Percentiles rank a stretch among this genome's conserved stretches.
Evolutionary conservation across 306 rosid species (phyloP).

Genomic region (Sesbania bispinosa): DNA sequence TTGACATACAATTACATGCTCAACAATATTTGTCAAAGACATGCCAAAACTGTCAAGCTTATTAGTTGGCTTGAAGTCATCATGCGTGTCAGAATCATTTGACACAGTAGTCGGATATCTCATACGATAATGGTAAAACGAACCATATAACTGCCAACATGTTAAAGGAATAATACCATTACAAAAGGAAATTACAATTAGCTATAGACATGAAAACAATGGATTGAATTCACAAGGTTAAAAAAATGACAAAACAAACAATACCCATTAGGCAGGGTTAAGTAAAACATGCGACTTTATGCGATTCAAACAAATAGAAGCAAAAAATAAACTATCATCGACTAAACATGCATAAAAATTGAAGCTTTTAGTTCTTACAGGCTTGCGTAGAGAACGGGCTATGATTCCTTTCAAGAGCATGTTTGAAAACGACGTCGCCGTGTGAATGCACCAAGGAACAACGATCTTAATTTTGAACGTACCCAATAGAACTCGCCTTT

Average conservation of each 20-base stretch:
- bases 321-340: background rate
- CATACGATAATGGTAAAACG: slow-evolving; percentile 27
- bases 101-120: slow-evolving; percentile 42
- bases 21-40: slow-evolving; percentile 57
- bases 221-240: background rate
- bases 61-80: slow-evolving; percentile 65
- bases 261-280: background rate
- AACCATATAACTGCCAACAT: slow-evolving; percentile 38
- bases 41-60: slow-evolving; percentile 41
- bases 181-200: background rate
- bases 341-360: background rate
- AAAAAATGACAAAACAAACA: background rate
- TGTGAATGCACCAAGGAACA: background rate
- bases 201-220: too few relatives aligned
- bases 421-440: slow-evolving; percentile 5
- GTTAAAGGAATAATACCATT: background rate
- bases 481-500: background rate
- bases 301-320: background rate
- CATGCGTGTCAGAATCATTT: slow-evolving; percentile 60
- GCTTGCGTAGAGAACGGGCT: background rate
- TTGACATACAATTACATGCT: slow-evolving; percentile 40
- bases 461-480: background rate
- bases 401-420: slow-evolving; percentile 16
- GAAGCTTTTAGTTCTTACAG: background rate
- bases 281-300: background rate